Conservation (phyloP, 441 rosid genomes). For the Mallotus repandus region DNA sequence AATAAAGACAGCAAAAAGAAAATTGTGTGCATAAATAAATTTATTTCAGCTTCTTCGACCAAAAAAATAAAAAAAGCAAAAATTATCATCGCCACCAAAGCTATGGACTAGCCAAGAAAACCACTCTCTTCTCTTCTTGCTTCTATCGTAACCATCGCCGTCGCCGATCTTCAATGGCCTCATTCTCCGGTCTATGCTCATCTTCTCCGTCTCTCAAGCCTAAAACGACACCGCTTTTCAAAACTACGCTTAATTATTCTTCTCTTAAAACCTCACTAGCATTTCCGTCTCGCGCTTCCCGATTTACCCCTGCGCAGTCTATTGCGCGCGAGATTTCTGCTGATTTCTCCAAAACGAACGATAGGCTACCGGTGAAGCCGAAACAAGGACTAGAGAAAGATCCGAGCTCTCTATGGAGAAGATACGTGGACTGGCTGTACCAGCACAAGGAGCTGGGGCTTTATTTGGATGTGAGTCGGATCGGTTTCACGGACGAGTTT, state of each 20-base stretch:
- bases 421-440: conserved; percentile 90
- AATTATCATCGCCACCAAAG: conserved; percentile 7
- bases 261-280: conserved; percentile 23
- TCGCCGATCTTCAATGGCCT: conserved; percentile 45
- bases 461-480: conserved; percentile 78
- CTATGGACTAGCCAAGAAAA: conserved; percentile 5
- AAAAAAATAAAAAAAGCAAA: not conserved
- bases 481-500: conserved; percentile 81
- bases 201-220: conserved; percentile 45
- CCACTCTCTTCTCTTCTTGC: not conserved
- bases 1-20: not conserved
- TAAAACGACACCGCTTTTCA: conserved; percentile 24
- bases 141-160: not conserved
- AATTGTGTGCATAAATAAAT: too few relatives aligned
- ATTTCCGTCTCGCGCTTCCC: conserved; percentile 31
- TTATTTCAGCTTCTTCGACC: too few relatives aligned
- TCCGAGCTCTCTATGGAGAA: conserved; percentile 60
- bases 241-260: conserved; percentile 28
- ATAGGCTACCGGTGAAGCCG: conserved; percentile 26
- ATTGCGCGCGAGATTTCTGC: conserved; percentile 61
- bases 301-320: conserved; percentile 29
- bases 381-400: conserved; percentile 58
- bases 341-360: conserved; percentile 35
- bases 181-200: conserved; percentile 65
- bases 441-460: conserved; percentile 91